A percentile compares a stretch with the other conserved stretches of the same genome.
Evolutionary conservation across 768 basidiomycete species (phyloP).

Genomic region (Boletus tomentosulus): DNA sequence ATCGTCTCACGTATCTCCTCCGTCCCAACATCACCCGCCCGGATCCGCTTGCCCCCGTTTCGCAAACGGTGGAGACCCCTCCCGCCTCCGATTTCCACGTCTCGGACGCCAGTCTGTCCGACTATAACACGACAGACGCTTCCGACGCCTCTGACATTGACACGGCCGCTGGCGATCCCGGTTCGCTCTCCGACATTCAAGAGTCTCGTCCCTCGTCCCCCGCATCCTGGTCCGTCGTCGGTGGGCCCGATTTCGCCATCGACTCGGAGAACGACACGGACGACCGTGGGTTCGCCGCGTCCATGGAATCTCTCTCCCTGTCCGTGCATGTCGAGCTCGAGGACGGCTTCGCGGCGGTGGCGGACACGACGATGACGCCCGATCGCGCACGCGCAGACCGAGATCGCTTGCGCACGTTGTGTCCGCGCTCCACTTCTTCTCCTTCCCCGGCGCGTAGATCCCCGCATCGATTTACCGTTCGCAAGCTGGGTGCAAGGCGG

Average conservation of each 20-base stretch:
- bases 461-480: conserved; percentile 21
- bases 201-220: conserved; percentile 28
- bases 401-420: conserved; percentile 29
- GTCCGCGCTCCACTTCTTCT: conserved; percentile 44
- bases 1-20: conserved; percentile 73
- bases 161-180: conserved; percentile 12
- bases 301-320: conserved; percentile 34
- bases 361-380: conserved; percentile 5
- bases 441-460: conserved; percentile 49
- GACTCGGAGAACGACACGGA: conserved; percentile 28
- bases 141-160: conserved; percentile 31
- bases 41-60: conserved; percentile 36
- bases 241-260: conserved; percentile 29
- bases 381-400: conserved; percentile 17
- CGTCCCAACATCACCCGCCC: conserved; percentile 71
- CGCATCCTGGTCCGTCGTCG: conserved; percentile 38
- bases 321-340: conserved; percentile 20
- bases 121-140: conserved; percentile 24
- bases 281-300: conserved; percentile 30
- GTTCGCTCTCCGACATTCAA: conserved; percentile 24
- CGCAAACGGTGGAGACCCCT: conserved; percentile 57
- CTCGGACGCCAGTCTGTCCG: conserved; percentile 42
- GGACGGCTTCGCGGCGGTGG: conserved; percentile 7
- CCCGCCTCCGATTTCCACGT: conserved; percentile 56
- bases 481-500: conserved; percentile 12